Evolutionary conservation across 2,329 filamentous ascomycete species (phyloP), one percentile per base, ranked within the genome.

Genomic region (Penicillium sp.): DNA sequence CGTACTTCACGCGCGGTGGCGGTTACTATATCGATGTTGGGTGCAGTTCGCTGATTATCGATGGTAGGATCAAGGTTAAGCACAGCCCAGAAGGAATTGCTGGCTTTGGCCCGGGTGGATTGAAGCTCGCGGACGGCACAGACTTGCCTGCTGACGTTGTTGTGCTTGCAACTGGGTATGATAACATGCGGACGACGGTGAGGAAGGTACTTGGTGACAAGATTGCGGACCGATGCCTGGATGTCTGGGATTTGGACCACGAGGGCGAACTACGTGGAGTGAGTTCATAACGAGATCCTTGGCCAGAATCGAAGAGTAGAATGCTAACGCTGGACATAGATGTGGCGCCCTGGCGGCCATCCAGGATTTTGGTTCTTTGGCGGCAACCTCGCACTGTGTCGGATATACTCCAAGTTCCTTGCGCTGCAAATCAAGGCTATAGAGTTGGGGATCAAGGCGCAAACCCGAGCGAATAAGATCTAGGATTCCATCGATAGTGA

Each of bases 281-380:
- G 24, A 51, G 49, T 37, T 24, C 13, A 5, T 39, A 5, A 13
- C 11, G 35, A 51, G 1, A 3, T 51, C 9, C 22, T 2, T 4
- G 2, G 13, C 13, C 3, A 2, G 4, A 24, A 4, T 22, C 4
- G 31, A 2, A 14, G 18, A 13, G 19, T 27, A 16, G 13, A n/a
- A 39, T 51, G 33, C 13, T 51, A 27, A 51, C 6, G 22, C 4
- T 40, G 9, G 6, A 36, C 18, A 7, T 44, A 66, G 60, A 66
- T 67, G 65, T 89, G 85, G 85, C 81, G 83, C 58, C 77, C 77
- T 18, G 87, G 81, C 22, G 86, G 86, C 0, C 85, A 88, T 55
- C 84, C 84, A 0, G 85, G 86, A 0, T 85, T 89, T 59, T 89
- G 86, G 87, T 85, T 85, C 62, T 85, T 87, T 62, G 86, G 85